Evolutionary conservation across 371 early-diverging fungal species (phyloP), one percentile per base, ranked within the genome.

Genomic region (Caulochytrium protostelioides): DNA sequence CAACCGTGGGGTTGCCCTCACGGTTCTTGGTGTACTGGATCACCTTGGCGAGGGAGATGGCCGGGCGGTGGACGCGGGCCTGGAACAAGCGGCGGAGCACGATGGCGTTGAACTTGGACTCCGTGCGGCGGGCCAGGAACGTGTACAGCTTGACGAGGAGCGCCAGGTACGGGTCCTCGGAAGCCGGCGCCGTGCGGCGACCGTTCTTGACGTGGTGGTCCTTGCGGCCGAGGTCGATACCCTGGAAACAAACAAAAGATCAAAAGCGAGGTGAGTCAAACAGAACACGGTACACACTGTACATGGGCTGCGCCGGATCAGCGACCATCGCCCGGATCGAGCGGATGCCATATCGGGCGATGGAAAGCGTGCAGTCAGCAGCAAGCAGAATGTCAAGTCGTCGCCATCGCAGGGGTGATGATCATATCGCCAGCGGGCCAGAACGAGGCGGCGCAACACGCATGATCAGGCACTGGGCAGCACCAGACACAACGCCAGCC

Each of bases 81-180:
- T 90, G 86, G 59, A 83, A 87, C 48, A 97, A 80, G 47, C 97
- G 80, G 79, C 85, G 87, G 62, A 92, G 71, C 53, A 97, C 74
- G 42, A 83, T 83, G 76, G 84, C 83, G 87, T 97, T 97, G 76
- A 97, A 97, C 62, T 70, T 61, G 62, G 91, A 70, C 64, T 83
- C 74, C 51, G 97, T 97, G 59, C 94, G 82, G 70, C 97, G 89
- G 43, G 91, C 89, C 42, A 95, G 74, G 79, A 85, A 92, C 56
- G 86, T 75, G 74, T 92, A 95, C 50, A 95, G 74, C 90, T 91
- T 91, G 54, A 89, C 90, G 61, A 91, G 74, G 59, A 91, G 74
- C 50, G 73, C 65, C 59, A 89, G 65, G 79, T 91, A 91, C 54
- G 83, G 83, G 63, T 91, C 76, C 59, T 81, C 65, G 46, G 80